Percentiles rank a stretch among this genome's conserved stretches.
phyloP scores from a whole-genome alignment of 192 early-diverging fungal genomes.

The Paraglomus brasilianum region DNA sequence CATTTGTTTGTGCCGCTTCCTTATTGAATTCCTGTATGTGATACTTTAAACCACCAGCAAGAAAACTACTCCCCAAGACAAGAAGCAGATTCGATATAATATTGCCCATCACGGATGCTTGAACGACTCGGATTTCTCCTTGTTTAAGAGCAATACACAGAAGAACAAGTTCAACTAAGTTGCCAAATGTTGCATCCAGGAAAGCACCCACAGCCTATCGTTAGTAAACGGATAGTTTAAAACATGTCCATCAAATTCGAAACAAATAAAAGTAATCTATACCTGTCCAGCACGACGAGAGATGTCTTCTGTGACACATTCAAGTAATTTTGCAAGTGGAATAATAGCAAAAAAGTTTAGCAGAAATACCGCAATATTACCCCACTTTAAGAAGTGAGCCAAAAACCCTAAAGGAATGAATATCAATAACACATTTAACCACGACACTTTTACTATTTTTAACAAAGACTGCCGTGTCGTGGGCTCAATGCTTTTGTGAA shows the following conservation, averaged over 20 bases:
- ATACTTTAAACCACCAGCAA: constrained; percentile 75
- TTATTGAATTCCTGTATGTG: constrained; percentile 65
- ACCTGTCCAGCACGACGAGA: too few relatives aligned
- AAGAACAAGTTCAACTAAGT: constrained; percentile 86
- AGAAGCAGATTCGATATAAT: constrained; percentile 88
- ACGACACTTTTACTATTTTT: too few relatives aligned
- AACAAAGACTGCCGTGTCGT: too few relatives aligned
- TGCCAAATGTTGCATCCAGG: constrained; percentile 76
- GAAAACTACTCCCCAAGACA: constrained; percentile 81
- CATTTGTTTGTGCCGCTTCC: constrained; percentile 71
- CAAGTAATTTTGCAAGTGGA: constrained; percentile 72
- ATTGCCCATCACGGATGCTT: constrained; percentile 86
- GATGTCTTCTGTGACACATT: too few relatives aligned
- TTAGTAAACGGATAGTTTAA: background rate
- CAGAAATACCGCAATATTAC: constrained; percentile 66
- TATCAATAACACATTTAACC: constrained; percentile 68
- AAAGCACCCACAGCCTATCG: constrained; percentile 82
- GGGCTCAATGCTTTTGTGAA: too few relatives aligned
- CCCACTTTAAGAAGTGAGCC: constrained; percentile 60
- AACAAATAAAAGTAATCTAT: background rate
- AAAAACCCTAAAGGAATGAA: constrained; percentile 82
- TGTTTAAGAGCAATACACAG: constrained; percentile 77
- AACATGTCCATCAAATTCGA: background rate
- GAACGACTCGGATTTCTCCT: constrained; percentile 79
- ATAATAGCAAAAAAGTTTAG: constrained; percentile 92